phyloP scores from a whole-genome alignment of 1,284 basidiomycete species.

The Naganishia cerealis region DNA sequence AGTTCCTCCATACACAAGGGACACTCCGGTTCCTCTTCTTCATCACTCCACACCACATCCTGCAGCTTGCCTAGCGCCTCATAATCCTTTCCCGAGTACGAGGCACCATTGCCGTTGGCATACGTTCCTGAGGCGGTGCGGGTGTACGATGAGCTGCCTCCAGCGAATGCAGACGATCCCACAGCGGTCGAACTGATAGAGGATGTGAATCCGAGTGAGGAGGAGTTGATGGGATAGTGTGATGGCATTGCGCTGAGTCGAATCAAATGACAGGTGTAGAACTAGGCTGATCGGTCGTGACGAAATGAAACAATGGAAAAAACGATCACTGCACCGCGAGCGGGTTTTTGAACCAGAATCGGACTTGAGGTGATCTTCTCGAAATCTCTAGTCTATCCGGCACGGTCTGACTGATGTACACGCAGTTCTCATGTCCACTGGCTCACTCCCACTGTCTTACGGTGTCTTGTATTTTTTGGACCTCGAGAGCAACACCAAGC shows the following conservation, averaged over 20 bases:
- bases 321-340: background rate
- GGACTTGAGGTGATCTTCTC: background rate
- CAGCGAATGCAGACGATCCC: slow-evolving; percentile 24
- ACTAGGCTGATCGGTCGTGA: slow-evolving; percentile 3
- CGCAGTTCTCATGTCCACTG: background rate
- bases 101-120: slow-evolving; percentile 14
- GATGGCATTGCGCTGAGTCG: slow-evolving; percentile 2
- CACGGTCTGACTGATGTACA: background rate
- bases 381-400: background rate
- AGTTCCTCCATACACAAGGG: slow-evolving; percentile 98
- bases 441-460: background rate
- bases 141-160: slow-evolving; percentile 15
- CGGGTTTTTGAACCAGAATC: background rate
- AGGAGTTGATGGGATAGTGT: slow-evolving; percentile 28
- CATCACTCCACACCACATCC: slow-evolving; percentile 98
- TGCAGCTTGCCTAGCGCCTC: slow-evolving; percentile 66
- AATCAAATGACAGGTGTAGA: background rate
- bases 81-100: slow-evolving; percentile 37
- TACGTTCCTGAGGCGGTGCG: slow-evolving; percentile 12
- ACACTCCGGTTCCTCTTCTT: slow-evolving; percentile 97
- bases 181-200: slow-evolving; percentile 29
- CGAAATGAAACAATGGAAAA: slow-evolving; percentile 3
- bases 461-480: slow-evolving; percentile 4
- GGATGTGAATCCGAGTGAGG: slow-evolving; percentile 31
- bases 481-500: background rate